Evolutionary conservation across 495 filamentous ascomycete species (phyloP).

Genomic region (Lophium mytilinum): DNA sequence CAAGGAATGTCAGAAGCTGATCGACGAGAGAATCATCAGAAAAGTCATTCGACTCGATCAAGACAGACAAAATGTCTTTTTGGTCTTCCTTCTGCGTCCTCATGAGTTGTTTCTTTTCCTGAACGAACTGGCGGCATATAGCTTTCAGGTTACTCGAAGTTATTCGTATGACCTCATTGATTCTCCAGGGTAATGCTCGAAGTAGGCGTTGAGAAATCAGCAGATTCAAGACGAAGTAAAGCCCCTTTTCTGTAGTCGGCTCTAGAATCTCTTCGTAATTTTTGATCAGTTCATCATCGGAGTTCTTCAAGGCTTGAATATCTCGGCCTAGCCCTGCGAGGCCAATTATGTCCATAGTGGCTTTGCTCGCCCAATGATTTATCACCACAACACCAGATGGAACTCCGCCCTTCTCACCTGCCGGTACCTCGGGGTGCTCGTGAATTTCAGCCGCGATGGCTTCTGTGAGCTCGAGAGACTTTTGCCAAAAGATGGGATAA

Average conservation of each 20-base stretch:
- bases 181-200: conserved; percentile 23
- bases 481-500: conserved; percentile 35
- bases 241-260: conserved; percentile 41
- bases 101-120: conserved; percentile 33
- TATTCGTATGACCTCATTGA: conserved; percentile 19
- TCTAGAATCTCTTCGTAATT: conserved; percentile 39
- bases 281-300: conserved; percentile 26
- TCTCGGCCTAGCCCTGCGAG: conserved; percentile 28
- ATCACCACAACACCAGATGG: conserved; percentile 22
- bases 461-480: conserved; percentile 38
- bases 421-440: conserved; percentile 8
- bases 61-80: conserved; percentile 30
- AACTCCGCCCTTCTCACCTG: not conserved
- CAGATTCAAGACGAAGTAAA: conserved; percentile 42
- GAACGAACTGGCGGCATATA: conserved; percentile 25
- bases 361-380: conserved; percentile 27
- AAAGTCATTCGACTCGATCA: conserved; percentile 34
- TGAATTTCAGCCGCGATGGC: conserved; percentile 17
- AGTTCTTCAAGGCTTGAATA: conserved; percentile 26
- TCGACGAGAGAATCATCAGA: conserved; percentile 45
- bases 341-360: conserved; percentile 33
- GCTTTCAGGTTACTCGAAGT: conserved; percentile 17
- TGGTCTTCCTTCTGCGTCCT: conserved; percentile 14
- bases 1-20: conserved; percentile 49
- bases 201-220: conserved; percentile 32